These are phyloP conservation scores for Eutrema heterophyllum DNA, from an alignment of 345 rosid species.

Conservation along the genomic window DNA sequence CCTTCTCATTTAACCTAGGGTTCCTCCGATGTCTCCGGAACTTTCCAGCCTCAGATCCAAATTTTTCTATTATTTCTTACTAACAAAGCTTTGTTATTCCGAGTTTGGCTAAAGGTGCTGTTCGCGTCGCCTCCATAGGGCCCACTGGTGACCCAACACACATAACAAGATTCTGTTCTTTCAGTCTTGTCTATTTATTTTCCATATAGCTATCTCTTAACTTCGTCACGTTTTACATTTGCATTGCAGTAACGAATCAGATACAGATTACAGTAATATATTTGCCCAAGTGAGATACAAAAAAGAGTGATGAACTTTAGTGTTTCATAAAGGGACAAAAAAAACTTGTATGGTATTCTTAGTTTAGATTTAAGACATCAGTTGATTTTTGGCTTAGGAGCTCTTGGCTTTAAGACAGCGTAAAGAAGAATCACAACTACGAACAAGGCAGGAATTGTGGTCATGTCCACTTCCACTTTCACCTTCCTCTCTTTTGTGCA, in stretches of 20 bases:
- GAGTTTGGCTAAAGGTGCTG: not conserved
- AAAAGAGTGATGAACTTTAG: not conserved
- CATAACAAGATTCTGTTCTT: not conserved
- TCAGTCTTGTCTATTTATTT: not conserved
- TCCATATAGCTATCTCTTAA: not conserved
- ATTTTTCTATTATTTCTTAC: constrained; percentile 21
- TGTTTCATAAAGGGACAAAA: not conserved
- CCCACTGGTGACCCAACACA: constrained; percentile 25
- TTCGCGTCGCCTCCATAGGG: not conserved
- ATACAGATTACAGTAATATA: constrained; percentile 6
- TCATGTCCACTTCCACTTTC: constrained; percentile 60
- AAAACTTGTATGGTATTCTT: not conserved
- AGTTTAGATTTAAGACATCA: constrained; percentile 25
- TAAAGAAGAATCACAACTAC: constrained; percentile 54
- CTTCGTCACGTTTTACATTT: not conserved
- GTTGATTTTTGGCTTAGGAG: constrained; percentile 90
- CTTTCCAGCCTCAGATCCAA: constrained; percentile 17
- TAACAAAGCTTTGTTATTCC: not conserved
- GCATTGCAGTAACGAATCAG: constrained; percentile 9
- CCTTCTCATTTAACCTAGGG: constrained; percentile 28
- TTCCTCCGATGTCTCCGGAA: constrained; percentile 35
- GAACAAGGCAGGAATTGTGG: constrained; percentile 87
- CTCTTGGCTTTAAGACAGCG: constrained; percentile 68
- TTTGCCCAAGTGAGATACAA: constrained; percentile 10
- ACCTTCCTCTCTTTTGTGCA: constrained; percentile 82